Evolutionary conservation across 2,329 filamentous ascomycete species (phyloP).

Genomic region (Gnomoniopsis smithogilvyi): DNA sequence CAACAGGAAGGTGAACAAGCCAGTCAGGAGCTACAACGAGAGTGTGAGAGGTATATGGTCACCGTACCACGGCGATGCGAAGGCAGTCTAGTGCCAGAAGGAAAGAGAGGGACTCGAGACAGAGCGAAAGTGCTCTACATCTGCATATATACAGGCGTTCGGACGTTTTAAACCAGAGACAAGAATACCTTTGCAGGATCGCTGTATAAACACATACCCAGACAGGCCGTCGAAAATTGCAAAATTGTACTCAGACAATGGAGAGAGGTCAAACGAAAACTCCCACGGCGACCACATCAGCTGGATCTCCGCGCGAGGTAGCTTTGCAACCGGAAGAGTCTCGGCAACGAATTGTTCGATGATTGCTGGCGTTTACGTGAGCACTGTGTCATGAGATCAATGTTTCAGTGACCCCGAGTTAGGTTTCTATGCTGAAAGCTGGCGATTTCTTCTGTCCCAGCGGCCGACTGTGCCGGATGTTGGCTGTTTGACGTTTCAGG

Average conservation of each 20-base stretch:
- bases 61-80: constrained; percentile 62
- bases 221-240: neutral
- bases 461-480: too few relatives aligned
- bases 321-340: too few relatives aligned
- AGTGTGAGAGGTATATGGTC: constrained; percentile 70
- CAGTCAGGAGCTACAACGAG: constrained; percentile 60
- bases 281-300: too few relatives aligned
- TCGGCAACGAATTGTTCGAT: too few relatives aligned
- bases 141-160: neutral
- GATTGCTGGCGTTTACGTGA: too few relatives aligned
- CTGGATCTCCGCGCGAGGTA: too few relatives aligned
- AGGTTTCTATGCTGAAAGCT: too few relatives aligned
- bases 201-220: constrained; percentile 5
- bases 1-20: constrained; percentile 60
- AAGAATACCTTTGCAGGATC: neutral
- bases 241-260: neutral
- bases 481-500: too few relatives aligned
- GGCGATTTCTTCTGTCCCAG: too few relatives aligned
- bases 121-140: neutral
- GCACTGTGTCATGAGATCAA: too few relatives aligned
- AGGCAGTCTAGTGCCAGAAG: constrained; percentile 41
- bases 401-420: too few relatives aligned
- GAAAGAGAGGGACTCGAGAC: too few relatives aligned
- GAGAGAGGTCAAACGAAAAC: neutral
- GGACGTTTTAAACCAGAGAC: neutral